Percentiles rank a stretch among this genome's conserved stretches.
Conservation (phyloP, 495 filamentous ascomycete species). For the Neurospora africana region DNA sequence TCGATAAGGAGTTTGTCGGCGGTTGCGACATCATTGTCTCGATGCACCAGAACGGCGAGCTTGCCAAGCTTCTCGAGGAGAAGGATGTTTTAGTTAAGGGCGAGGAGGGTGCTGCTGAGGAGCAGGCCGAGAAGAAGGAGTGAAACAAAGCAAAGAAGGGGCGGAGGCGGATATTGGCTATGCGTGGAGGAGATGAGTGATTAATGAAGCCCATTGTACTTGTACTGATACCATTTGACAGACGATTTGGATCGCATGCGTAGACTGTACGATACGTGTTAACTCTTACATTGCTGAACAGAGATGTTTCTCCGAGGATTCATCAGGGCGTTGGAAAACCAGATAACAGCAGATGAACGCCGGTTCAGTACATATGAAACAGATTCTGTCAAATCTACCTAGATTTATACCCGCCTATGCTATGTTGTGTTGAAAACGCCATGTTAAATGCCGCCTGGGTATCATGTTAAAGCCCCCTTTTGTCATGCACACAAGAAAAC, state of each 20-base stretch:
- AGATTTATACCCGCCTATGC: neutral
- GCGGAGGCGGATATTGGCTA: neutral
- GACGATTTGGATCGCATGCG: neutral
- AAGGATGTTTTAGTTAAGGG: constrained; percentile 58
- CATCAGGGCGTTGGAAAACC: neutral
- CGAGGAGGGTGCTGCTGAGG: constrained; percentile 4
- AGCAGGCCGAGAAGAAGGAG: constrained; percentile 14
- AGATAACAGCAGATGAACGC: neutral
- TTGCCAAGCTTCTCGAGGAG: constrained; percentile 83
- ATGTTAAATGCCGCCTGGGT: constrained; percentile 20
- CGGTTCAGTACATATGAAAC: neutral
- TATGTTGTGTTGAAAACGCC: constrained; percentile 6
- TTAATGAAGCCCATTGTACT: neutral
- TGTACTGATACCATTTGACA: neutral
- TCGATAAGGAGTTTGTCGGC: constrained; percentile 91
- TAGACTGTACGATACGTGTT: neutral
- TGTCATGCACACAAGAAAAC: neutral
- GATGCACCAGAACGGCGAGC: constrained; percentile 94
- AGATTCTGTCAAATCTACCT: neutral
- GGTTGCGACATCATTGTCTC: constrained; percentile 94
- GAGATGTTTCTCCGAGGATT: neutral
- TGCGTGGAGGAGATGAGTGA: neutral
- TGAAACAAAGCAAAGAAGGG: neutral
- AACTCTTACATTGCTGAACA: neutral
- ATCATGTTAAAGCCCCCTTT: constrained; percentile 14